phyloP scores from a whole-genome alignment of 2,329 filamentous ascomycete species.

The Fusarium sarcochroum region DNA sequence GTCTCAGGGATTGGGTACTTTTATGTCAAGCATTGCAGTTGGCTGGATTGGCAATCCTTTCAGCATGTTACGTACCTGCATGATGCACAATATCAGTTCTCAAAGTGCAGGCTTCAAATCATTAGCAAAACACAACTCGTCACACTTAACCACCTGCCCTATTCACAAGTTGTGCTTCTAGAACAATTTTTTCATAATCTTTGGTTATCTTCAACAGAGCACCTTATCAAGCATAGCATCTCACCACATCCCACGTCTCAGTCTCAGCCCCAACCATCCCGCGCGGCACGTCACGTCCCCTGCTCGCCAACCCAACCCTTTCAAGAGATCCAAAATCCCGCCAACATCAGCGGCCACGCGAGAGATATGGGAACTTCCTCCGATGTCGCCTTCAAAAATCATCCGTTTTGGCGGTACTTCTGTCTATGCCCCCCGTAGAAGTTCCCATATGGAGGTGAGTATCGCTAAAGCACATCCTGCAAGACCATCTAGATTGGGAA shows the following conservation, averaged over 20 bases:
- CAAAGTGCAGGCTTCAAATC: background rate
- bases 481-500: background rate
- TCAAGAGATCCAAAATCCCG: slow-evolving; percentile 20
- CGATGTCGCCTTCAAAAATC: slow-evolving; percentile 12
- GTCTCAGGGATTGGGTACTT: slow-evolving; percentile 5
- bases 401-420: background rate
- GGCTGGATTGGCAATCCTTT: background rate
- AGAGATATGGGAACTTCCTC: background rate
- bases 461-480: slow-evolving; percentile 5
- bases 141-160: background rate
- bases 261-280: slow-evolving; percentile 28
- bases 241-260: slow-evolving; percentile 29
- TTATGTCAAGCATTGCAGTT: background rate
- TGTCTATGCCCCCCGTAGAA: slow-evolving; percentile 12
- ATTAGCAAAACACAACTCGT: background rate
- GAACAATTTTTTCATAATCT: slow-evolving; percentile 8
- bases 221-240: slow-evolving; percentile 17
- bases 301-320: background rate
- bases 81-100: slow-evolving; percentile 27
- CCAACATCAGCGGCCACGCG: background rate
- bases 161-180: slow-evolving; percentile 15
- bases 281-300: slow-evolving; percentile 1
- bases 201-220: slow-evolving; percentile 10
- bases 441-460: slow-evolving; percentile 1
- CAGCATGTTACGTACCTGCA: slow-evolving; percentile 37